Conservation (phyloP, 1,139 yeast genomes). For the Candida neerlandica region DNA sequence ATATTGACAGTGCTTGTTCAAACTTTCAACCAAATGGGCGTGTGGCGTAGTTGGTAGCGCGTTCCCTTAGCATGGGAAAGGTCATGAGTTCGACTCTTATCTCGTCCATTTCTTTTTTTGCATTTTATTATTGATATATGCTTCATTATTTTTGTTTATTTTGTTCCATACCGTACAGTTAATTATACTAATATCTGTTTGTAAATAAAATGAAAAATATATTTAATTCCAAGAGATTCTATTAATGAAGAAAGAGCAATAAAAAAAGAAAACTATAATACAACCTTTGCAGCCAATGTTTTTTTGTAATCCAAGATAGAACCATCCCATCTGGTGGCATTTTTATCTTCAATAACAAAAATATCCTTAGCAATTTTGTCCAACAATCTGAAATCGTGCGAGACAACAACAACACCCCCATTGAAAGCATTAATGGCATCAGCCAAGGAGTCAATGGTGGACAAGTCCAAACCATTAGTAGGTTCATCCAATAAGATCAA, state of each 20-base stretch:
- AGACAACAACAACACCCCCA: conserved; percentile 98
- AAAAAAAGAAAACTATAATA: conserved; percentile 20
- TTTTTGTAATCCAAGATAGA: conserved; percentile 88
- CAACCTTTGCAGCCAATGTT: conserved; percentile 87
- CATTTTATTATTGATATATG: no score
- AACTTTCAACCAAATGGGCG: conserved; percentile 40
- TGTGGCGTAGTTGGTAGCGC: conserved; percentile 77
- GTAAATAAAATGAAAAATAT: background rate
- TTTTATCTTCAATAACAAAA: conserved; percentile 90
- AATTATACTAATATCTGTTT: background rate
- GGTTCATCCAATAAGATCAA: conserved; percentile 97
- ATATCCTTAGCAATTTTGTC: conserved; percentile 98
- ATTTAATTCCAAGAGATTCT: background rate
- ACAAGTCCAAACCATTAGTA: conserved; percentile 98
- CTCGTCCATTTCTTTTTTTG: conserved; percentile 52
- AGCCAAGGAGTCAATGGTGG: conserved; percentile 96
- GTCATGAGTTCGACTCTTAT: conserved; percentile 70
- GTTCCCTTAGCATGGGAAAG: conserved; percentile 69
- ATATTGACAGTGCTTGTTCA: no score
- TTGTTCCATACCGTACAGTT: no score
- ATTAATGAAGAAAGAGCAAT: conserved; percentile 1
- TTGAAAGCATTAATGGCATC: conserved; percentile 91
- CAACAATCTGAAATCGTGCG: conserved; percentile 98
- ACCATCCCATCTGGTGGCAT: conserved; percentile 97
- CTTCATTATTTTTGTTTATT: no score